phyloP scores from a whole-genome alignment of 1,139 yeast genomes.

The Yamadazyma conglobata region DNA sequence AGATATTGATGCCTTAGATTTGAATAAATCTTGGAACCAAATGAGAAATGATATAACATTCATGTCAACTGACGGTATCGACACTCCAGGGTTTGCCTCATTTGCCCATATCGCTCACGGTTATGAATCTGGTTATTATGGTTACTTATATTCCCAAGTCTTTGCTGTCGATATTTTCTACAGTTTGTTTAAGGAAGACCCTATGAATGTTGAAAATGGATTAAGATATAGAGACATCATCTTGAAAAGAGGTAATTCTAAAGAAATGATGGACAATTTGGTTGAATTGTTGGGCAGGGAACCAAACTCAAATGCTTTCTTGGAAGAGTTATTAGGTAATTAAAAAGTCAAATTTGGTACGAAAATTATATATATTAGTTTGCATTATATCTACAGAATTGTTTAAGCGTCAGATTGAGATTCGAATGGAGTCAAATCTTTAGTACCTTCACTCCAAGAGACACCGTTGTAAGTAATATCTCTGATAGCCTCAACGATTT shows the following conservation, averaged over 20 bases:
- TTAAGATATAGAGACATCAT: constrained; percentile 66
- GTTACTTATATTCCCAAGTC: constrained; percentile 81
- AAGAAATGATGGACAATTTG: constrained; percentile 64
- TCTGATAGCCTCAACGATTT: constrained; percentile 75
- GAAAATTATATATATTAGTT: no score
- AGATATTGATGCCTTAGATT: constrained; percentile 40
- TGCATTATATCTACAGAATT: constrained; percentile 1
- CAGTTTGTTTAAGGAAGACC: constrained; percentile 64
- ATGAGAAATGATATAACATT: constrained; percentile 57
- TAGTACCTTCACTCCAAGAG: constrained; percentile 85
- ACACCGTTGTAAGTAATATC: constrained; percentile 70
- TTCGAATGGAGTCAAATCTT: constrained; percentile 61
- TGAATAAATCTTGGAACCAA: constrained; percentile 59
- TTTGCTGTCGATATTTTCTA: constrained; percentile 83
- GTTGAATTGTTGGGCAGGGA: constrained; percentile 69
- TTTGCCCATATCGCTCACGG: constrained; percentile 86
- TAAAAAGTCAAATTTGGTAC: no score
- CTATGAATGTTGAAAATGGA: constrained; percentile 62
- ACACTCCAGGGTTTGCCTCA: constrained; percentile 66
- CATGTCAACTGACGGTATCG: constrained; percentile 51
- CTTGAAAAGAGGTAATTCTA: constrained; percentile 68
- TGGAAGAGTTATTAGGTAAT: constrained; percentile 47
- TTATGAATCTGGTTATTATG: constrained; percentile 83
- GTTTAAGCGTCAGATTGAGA: constrained; percentile 25
- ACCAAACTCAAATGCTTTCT: constrained; percentile 69